Base-by-base conservation (phyloP, 2,329 filamentous ascomycete genomes). In the Trichophyton rubrum region DNA sequence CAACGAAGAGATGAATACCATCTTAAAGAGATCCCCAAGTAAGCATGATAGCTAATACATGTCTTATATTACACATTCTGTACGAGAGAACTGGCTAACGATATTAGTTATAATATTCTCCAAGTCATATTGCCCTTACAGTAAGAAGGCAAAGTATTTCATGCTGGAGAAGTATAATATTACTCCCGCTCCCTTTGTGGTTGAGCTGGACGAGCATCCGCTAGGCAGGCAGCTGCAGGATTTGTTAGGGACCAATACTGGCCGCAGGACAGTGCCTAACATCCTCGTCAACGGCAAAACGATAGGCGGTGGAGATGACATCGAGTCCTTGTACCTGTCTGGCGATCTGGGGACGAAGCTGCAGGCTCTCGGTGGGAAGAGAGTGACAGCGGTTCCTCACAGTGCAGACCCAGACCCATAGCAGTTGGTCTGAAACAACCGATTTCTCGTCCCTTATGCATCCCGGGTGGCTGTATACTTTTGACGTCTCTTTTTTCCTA, bases 81-180 rank as follows among this genome's bases (percentile, higher is more conserved):
- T 38, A 38, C 33, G 33, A 38, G 11, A 38, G 2, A 3, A 38
- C 9, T 13, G 30, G 45, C 40, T 59, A 38, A 51, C 33, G 24
- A 6, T 27, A 24, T 9, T 65, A 93, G 90, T 97, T 62, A 88
- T 96, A 71, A 89, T 99, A 68, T 97, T 97, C 77, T 96, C 90
- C 65, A 97, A 99, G 75, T 84, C 88, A 1, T 96, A 92, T 76
- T 99, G 93, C 73, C 90, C 88, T 0, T 86, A 83, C 75, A 96
- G 90, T 58, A 87, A 85, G 70, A 85, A 84, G 67, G 93, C 93
- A 53, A 99, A 99, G 75, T 79, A 80, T 49, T 82, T 97, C 60
- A 82, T 99, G 45, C 83, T 96, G 47, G 84, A 91, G 22, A 86
- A 87, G 67, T 97, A 97, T 78, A 79, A 78, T 60, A 95, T 99